Conservation (phyloP, 2,329 filamentous ascomycete genomes). For the Botrytis cinerea region DNA sequence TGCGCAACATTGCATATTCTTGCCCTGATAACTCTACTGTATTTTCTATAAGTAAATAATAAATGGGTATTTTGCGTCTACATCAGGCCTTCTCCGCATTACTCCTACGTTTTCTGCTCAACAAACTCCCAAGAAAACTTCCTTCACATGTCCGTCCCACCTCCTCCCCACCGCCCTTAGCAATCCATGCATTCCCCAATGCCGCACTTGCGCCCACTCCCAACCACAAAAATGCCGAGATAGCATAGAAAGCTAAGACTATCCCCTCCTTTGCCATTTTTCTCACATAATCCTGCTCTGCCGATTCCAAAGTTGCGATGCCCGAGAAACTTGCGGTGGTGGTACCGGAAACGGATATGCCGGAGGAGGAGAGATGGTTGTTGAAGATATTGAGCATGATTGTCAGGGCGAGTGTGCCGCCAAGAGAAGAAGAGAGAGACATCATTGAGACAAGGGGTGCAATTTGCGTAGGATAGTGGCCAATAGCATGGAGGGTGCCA, state of each 20-base stretch:
- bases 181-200: constrained; percentile 51
- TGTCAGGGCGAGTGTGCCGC: constrained; percentile 64
- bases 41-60: background rate
- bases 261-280: constrained; percentile 56
- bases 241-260: constrained; percentile 65
- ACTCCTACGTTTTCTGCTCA: constrained; percentile 9
- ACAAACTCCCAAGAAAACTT: constrained; percentile 28
- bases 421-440: constrained; percentile 60
- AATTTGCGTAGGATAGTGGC: constrained; percentile 59
- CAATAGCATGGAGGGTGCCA: constrained; percentile 59
- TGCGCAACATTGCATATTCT: background rate
- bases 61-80: too few species aligned
- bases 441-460: constrained; percentile 61
- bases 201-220: constrained; percentile 48
- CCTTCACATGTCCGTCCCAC: constrained; percentile 27
- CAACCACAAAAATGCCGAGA: constrained; percentile 59
- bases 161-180: constrained; percentile 32
- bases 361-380: constrained; percentile 47
- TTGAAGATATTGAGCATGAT: constrained; percentile 71
- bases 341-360: constrained; percentile 30
- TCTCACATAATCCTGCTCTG: constrained; percentile 48
- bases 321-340: background rate
- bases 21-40: background rate
- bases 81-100: background rate
- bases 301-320: background rate